phyloP scores from a whole-genome alignment of 441 rosid genomes.

The Pelargonium myrrhifolium region DNA sequence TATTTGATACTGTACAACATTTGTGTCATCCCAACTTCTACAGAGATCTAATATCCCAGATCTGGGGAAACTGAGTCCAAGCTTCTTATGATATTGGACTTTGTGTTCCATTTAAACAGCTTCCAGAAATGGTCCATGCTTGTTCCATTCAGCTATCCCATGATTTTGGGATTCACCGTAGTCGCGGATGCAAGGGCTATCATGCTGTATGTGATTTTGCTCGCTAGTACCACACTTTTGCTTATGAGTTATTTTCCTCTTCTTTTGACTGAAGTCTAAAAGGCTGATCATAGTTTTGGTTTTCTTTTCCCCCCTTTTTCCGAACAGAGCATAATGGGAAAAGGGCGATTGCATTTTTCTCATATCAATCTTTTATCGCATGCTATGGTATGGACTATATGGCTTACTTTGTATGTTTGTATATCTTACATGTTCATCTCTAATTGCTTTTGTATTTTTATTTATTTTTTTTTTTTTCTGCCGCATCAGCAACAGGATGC shows the following conservation, averaged over 20 bases:
- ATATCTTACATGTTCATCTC: slow-evolving; percentile 7
- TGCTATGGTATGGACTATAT: slow-evolving; percentile 37
- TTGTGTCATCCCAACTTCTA: slow-evolving; percentile 11
- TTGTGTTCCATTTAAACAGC: slow-evolving; percentile 20
- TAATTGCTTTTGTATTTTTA: not conserved
- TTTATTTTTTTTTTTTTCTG: no score
- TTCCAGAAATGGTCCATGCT: slow-evolving; percentile 40
- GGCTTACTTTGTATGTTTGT: slow-evolving; percentile 20
- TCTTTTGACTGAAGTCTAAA: not conserved
- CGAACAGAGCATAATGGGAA: slow-evolving; percentile 37
- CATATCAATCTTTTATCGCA: slow-evolving; percentile 43
- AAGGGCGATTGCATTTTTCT: slow-evolving; percentile 34
- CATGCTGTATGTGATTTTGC: slow-evolving; percentile 32
- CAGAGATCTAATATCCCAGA: not conserved
- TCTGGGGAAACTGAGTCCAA: slow-evolving; percentile 12
- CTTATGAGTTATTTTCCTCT: not conserved
- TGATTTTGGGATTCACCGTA: slow-evolving; percentile 38
- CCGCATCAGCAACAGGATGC: slow-evolving; percentile 49
- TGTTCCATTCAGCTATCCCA: slow-evolving; percentile 46
- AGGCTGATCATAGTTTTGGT: not conserved
- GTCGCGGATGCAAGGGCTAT: slow-evolving; percentile 34
- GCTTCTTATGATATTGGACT: slow-evolving; percentile 19
- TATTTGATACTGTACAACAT: slow-evolving; percentile 3
- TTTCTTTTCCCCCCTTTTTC: slow-evolving; percentile 5
- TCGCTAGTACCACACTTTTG: not conserved